Percentiles rank a stretch among this genome's conserved stretches.
These are phyloP conservation scores for Sisymbrium altissimum DNA, from an alignment of 345 rosid genomes.

Conservation along the genomic window DNA sequence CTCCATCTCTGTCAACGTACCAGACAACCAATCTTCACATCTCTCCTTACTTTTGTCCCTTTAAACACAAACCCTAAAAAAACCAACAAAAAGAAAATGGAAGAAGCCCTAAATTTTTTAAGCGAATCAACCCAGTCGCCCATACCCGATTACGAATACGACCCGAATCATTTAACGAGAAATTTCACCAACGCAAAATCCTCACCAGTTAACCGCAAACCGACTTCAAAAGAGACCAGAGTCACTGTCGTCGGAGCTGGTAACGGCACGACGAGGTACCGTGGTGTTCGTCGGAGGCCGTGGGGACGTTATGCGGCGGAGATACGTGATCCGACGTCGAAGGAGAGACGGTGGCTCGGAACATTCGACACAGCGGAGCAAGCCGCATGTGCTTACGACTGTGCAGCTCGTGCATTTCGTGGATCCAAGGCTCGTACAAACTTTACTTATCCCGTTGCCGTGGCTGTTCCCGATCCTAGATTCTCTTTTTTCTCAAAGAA, in stretches of 20 bases:
- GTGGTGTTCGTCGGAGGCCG: constrained; percentile 90
- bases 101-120: constrained; percentile 59
- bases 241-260: constrained; percentile 34
- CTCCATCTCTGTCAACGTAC: not conserved
- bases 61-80: constrained; percentile 9
- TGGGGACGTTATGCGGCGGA: constrained; percentile 99
- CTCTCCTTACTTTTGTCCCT: not conserved
- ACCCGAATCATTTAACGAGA: constrained; percentile 19
- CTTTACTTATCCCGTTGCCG: constrained; percentile 55
- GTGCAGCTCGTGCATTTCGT: constrained; percentile 87
- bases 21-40: not conserved
- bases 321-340: constrained; percentile 86
- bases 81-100: constrained; percentile 39
- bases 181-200: constrained; percentile 19
- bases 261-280: constrained; percentile 59
- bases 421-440: constrained; percentile 92
- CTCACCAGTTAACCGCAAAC: not conserved
- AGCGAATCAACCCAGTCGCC: constrained; percentile 23
- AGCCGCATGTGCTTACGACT: constrained; percentile 94
- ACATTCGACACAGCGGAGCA: constrained; percentile 99
- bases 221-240: constrained; percentile 37
- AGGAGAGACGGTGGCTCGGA: constrained; percentile 94
- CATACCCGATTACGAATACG: not conserved
- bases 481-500: constrained; percentile 34
- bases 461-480: constrained; percentile 29